phyloP scores from a whole-genome alignment of 139 green algal genomes.

The Zygnema circumcarinatum region DNA sequence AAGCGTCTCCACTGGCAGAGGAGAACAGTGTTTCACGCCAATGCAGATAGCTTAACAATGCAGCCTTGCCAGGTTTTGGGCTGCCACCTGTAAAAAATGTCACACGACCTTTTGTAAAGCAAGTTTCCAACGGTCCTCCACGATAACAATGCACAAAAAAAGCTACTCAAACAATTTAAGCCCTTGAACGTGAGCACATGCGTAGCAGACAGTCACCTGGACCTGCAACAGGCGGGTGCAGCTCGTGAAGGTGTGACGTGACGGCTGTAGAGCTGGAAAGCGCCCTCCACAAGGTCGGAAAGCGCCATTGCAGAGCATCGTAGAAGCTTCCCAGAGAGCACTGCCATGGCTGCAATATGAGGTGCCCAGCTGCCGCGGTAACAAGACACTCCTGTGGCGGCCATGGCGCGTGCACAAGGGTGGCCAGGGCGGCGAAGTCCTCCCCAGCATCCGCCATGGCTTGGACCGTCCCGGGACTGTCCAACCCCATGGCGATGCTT shows the following conservation, averaged over 20 bases:
- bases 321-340: not conserved
- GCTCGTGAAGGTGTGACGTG: not conserved
- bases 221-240: not conserved
- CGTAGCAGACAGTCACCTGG: not conserved
- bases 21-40: constrained; percentile 30
- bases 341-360: not conserved
- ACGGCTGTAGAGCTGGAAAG: not conserved
- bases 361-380: not conserved
- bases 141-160: too few species aligned
- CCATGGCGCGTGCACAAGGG: constrained; percentile 25
- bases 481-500: not conserved
- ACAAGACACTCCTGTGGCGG: constrained; percentile 27
- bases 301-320: constrained; percentile 1
- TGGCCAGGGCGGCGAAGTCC: constrained; percentile 31
- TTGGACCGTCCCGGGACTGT: constrained; percentile 18
- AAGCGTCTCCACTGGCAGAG: constrained; percentile 27
- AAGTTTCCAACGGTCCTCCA: too few species aligned
- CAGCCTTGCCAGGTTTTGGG: not conserved
- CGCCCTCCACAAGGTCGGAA: constrained; percentile 2
- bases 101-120: too few species aligned
- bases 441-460: not conserved
- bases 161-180: too few species aligned
- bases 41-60: not conserved
- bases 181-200: too few species aligned
- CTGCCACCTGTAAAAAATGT: not conserved